Percentiles rank a stretch among this genome's conserved stretches.
These are phyloP conservation scores for Ophiosphaerella herpotricha DNA, from an alignment of 2,329 filamentous ascomycete genomes.

Conservation along the genomic window DNA sequence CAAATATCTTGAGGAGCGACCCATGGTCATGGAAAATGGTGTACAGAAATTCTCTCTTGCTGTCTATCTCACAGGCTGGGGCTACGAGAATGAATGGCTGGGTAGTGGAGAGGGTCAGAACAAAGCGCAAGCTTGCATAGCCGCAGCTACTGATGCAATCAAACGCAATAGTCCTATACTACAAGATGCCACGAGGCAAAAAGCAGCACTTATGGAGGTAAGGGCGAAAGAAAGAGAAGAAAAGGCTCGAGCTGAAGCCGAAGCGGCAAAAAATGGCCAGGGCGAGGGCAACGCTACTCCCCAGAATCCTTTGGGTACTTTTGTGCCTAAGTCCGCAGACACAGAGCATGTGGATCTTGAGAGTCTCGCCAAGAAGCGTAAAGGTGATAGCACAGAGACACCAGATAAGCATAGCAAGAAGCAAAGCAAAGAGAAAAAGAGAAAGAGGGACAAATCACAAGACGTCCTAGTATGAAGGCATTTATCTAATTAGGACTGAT, in stretches of 20 bases:
- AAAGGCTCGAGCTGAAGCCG: conserved; percentile 14
- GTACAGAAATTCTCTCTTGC: conserved; percentile 66
- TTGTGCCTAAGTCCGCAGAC: background rate
- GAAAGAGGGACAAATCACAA: conserved; percentile 13
- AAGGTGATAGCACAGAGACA: conserved; percentile 1
- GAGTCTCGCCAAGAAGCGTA: conserved; percentile 7
- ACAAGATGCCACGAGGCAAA: conserved; percentile 22
- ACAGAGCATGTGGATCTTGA: background rate
- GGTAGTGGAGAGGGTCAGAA: conserved; percentile 67
- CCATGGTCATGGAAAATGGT: conserved; percentile 57
- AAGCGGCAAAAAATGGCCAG: conserved; percentile 9
- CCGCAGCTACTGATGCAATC: conserved; percentile 68
- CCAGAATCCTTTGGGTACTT: background rate
- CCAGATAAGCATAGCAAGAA: conserved; percentile 19
- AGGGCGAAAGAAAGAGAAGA: conserved; percentile 20
- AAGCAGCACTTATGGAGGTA: conserved; percentile 24
- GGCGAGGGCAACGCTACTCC: conserved; percentile 1
- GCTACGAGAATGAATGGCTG: conserved; percentile 65
- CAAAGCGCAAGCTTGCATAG: conserved; percentile 71
- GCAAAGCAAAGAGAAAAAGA: conserved; percentile 15
- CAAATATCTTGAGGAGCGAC: conserved; percentile 56
- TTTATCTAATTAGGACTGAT: no score
- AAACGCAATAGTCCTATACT: conserved; percentile 45
- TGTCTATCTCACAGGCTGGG: conserved; percentile 70
- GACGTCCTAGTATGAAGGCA: background rate